Evolutionary conservation across 257 asterid genomes (phyloP).

Genomic region (Solanum stenotomum): DNA sequence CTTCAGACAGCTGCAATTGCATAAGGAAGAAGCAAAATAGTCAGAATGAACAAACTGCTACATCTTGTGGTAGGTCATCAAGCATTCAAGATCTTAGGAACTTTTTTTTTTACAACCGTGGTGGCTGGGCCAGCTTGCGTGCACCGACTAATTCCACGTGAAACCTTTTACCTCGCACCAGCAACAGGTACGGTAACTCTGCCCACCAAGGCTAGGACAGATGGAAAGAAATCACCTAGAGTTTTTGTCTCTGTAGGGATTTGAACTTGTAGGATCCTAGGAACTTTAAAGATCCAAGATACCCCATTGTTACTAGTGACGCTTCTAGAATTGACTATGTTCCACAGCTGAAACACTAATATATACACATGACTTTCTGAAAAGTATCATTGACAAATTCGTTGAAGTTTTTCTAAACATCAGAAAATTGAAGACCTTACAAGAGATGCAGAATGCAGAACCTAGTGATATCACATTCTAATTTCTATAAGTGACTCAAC

Average conservation of each 20-base stretch:
- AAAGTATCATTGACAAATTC: not conserved
- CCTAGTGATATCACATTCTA: not conserved
- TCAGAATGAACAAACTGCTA: not conserved
- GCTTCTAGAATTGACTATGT: not conserved
- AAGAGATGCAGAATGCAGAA: not conserved
- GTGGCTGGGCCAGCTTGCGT: not conserved
- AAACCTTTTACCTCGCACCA: not conserved
- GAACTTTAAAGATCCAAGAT: not conserved
- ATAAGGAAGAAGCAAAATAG: not conserved
- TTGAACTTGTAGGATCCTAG: not conserved
- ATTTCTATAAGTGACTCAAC: not conserved
- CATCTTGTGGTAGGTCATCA: not conserved
- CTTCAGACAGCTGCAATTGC: not conserved
- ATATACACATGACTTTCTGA: not conserved
- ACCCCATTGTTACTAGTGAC: not conserved
- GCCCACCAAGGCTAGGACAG: not conserved
- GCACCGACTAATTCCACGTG: not conserved
- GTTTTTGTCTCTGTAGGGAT: not conserved
- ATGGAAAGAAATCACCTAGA: not conserved
- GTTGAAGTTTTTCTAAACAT: not conserved
- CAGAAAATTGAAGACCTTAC: not conserved
- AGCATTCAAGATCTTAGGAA: not conserved
- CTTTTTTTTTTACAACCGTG: not conserved
- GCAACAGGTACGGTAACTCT: not conserved
- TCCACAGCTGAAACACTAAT: not conserved